Evolutionary conservation across 148 eudicot genomes (phyloP), one percentile per base, ranked within the genome.

Genomic region (Rhododendron ferrugineum): DNA sequence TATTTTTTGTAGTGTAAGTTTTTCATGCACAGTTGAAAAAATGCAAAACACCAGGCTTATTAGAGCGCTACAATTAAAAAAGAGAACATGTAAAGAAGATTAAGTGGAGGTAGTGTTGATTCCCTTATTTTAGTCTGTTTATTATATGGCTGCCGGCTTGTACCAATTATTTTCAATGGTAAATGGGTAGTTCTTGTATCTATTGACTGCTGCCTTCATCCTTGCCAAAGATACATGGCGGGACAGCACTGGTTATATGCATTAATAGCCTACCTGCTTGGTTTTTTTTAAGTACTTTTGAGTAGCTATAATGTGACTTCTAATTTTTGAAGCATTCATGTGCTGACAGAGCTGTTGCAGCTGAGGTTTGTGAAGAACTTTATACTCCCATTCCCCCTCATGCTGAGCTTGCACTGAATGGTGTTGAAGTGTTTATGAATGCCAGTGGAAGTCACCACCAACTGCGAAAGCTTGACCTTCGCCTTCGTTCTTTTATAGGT

Each of bases 391-490:
- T 30, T 32, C 75, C 75, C 22, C 75, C 75, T 30, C 75, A 70
- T 32, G 75, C 75, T 32, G 75, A 70, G 75, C 75, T 70, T 70
- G 75, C 75, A 70, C 32, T 70, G 75, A 32, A 11, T 70, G 75
- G 75, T 70, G 75, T 70, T 32, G 75, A 70, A 70, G 75, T 70
- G 75, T 70, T 70, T 84, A 87, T 96, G 96, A 96, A 97, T 92
- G 99, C 99, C 75, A 97, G 99, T 89, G 99, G 98, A 90, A 97
- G 99, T 86, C 98, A 97, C 84, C 98, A 97, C 89, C 99, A 97
- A 88, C 91, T 95, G 78, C 87, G 99, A 86, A 96, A 96, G 88
- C 99, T 96, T 88, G 96, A 96, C 87, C 82, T 92, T 88, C 98
- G 98, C 54, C 90, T 95, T 88, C 93, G 90, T 89, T 97, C 99